Evolutionary conservation across 257 asterid species (phyloP).

Genomic region (Solanum neorickii): DNA sequence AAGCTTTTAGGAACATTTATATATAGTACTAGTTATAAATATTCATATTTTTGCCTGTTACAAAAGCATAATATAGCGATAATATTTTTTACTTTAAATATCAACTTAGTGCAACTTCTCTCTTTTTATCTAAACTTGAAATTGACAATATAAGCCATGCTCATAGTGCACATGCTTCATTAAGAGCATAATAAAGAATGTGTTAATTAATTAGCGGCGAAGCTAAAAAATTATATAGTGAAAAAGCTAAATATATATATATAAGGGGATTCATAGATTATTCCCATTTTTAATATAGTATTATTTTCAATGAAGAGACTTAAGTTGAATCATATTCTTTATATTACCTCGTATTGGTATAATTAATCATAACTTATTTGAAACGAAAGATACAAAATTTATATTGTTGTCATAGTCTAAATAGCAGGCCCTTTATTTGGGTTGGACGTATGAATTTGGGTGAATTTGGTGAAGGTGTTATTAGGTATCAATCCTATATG

Average conservation of each 20-base stretch:
- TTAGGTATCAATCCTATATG: not conserved
- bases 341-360: not conserved
- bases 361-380: not conserved
- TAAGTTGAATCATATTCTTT: not conserved
- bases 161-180: not conserved
- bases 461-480: not conserved
- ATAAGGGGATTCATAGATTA: not conserved
- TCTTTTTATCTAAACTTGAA: not conserved
- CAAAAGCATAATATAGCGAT: not conserved
- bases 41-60: rapidly evolving
- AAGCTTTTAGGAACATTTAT: not conserved
- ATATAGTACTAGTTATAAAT: not conserved
- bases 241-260: not conserved
- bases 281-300: not conserved
- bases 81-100: not conserved
- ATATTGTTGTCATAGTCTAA: not conserved
- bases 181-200: not conserved
- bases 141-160: not conserved
- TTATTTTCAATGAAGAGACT: too few relatives aligned
- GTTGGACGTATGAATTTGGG: not conserved
- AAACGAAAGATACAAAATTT: not conserved
- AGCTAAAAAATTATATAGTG: too few relatives aligned
- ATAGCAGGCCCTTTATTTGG: not conserved
- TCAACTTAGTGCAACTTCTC: not conserved
- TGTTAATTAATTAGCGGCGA: not conserved